phyloP scores from a whole-genome alignment of 2,329 filamentous ascomycete genomes.

The Helotiales sp. region DNA sequence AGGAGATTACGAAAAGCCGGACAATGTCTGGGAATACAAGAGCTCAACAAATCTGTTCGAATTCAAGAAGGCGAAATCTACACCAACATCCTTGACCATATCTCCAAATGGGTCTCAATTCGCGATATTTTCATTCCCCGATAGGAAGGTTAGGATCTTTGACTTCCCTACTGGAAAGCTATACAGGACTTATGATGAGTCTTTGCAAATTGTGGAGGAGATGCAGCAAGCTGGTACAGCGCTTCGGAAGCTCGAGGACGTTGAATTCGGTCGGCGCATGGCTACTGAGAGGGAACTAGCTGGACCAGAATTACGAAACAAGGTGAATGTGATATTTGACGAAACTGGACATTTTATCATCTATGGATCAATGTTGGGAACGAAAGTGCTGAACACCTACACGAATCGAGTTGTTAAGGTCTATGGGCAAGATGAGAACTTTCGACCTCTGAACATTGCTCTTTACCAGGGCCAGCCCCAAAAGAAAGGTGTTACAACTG shows the following conservation, averaged over 20 bases:
- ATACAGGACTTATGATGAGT: slow-evolving; percentile 92
- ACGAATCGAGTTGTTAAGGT: slow-evolving; percentile 91
- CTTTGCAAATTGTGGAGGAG: slow-evolving; percentile 80
- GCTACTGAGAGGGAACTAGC: slow-evolving; percentile 87
- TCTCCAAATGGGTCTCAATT: slow-evolving; percentile 87
- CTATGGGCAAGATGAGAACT: slow-evolving; percentile 86
- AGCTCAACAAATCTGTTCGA: slow-evolving; percentile 93
- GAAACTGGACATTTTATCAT: slow-evolving; percentile 94
- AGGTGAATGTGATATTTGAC: slow-evolving; percentile 88
- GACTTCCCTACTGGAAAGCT: slow-evolving; percentile 89
- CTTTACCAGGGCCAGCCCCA: slow-evolving; percentile 95
- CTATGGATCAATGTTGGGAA: slow-evolving; percentile 87
- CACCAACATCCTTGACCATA: slow-evolving; percentile 77
- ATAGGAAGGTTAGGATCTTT: slow-evolving; percentile 90
- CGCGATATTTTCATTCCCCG: slow-evolving; percentile 86
- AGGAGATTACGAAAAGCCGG: slow-evolving; percentile 82
- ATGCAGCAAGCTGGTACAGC: slow-evolving; percentile 95
- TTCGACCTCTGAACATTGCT: slow-evolving; percentile 78
- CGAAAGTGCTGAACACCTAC: slow-evolving; percentile 94
- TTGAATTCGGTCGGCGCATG: slow-evolving; percentile 88
- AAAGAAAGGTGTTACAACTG: slow-evolving; percentile 88
- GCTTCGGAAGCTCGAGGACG: slow-evolving; percentile 76
- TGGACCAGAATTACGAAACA: slow-evolving; percentile 62
- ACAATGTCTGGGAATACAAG: slow-evolving; percentile 89
- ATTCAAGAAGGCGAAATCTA: slow-evolving; percentile 92